Conservation (phyloP, 257 asterid species). For the Cordia subcordata region DNA sequence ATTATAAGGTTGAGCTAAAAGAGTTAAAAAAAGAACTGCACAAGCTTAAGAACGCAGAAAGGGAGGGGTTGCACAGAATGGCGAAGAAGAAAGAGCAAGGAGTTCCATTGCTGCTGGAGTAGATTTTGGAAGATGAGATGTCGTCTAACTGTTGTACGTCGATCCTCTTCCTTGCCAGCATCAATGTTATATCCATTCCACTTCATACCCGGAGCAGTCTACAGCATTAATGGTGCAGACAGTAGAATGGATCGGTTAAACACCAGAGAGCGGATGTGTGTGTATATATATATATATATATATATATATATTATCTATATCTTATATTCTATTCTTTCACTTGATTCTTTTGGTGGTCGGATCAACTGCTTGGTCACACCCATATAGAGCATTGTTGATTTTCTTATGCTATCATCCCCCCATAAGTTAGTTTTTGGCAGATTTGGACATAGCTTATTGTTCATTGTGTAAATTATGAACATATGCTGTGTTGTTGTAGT, state of each 20-base stretch:
- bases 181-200: no score
- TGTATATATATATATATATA: no score
- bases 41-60: neutral
- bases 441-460: constrained; percentile 27
- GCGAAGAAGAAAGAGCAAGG: neutral
- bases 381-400: constrained; percentile 1
- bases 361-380: constrained; percentile 3
- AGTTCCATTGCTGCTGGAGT: no score
- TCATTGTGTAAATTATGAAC: constrained; percentile 10
- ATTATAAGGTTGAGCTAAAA: constrained; percentile 9
- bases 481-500: constrained; percentile 5
- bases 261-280: constrained; percentile 1
- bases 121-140: no score
- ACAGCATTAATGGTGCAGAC: no score
- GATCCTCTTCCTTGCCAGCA: no score
- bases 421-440: constrained; percentile 10
- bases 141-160: no score
- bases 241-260: no score
- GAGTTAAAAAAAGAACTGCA: neutral
- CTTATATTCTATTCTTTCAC: constrained; percentile 19
- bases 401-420: constrained; percentile 2
- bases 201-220: no score
- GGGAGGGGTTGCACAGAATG: neutral
- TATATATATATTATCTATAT: no score
- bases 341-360: constrained; percentile 3